Evolutionary conservation across 805 yeast species (phyloP).

Genomic region (Clavispora fructus): DNA sequence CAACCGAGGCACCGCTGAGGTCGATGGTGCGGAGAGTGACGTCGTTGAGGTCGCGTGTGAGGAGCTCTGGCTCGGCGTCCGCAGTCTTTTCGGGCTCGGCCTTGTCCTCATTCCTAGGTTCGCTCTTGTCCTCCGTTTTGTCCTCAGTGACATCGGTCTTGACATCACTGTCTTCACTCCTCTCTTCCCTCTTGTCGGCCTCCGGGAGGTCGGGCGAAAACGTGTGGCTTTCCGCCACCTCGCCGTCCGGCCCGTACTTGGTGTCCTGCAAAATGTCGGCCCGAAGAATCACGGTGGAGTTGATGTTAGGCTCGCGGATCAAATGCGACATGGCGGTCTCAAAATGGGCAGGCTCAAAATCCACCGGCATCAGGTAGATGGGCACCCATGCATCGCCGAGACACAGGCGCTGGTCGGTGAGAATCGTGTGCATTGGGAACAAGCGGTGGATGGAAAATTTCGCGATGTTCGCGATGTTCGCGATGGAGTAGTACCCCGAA

Average conservation of each 20-base stretch:
- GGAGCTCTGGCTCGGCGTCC: constrained; percentile 9
- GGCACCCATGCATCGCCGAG: constrained; percentile 64
- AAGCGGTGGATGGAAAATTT: not conserved
- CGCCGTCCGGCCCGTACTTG: constrained; percentile 32
- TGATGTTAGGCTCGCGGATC: constrained; percentile 80
- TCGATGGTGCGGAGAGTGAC: constrained; percentile 27
- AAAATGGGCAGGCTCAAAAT: constrained; percentile 53
- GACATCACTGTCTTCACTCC: not conserved
- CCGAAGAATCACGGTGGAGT: constrained; percentile 83
- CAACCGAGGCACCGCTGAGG: constrained; percentile 11
- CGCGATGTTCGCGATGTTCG: constrained; percentile 1
- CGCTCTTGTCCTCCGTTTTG: no score
- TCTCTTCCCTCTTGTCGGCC: constrained; percentile 14
- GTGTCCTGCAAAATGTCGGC: constrained; percentile 71
- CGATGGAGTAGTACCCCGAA: not conserved
- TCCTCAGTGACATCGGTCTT: no score
- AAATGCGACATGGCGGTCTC: constrained; percentile 74
- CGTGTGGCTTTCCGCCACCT: constrained; percentile 8
- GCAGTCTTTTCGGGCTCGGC: not conserved
- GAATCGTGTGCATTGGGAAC: not conserved
- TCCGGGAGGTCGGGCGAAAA: constrained; percentile 30
- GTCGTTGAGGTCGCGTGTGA: constrained; percentile 32
- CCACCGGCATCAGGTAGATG: constrained; percentile 44
- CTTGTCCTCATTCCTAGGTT: not conserved
- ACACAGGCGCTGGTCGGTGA: not conserved